Evolutionary conservation across 2,329 filamentous ascomycete genomes (phyloP).

Genomic region (Periconia sp.): DNA sequence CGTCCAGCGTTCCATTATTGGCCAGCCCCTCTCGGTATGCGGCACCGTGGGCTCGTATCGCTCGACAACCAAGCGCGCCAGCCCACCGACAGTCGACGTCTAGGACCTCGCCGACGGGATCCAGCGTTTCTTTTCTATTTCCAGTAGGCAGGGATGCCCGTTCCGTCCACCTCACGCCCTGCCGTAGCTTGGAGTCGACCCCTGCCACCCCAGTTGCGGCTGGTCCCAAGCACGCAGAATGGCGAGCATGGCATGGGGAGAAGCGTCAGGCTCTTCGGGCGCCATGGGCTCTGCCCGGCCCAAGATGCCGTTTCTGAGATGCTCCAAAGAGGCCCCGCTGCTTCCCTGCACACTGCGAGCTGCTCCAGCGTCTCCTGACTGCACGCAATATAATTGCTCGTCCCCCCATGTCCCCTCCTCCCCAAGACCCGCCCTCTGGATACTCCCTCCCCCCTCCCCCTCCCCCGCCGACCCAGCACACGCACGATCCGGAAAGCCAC

Average conservation of each 20-base stretch:
- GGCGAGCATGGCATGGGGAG: conserved; percentile 25
- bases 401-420: conserved; percentile 20
- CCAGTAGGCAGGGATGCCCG: conserved; percentile 27
- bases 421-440: too few relatives aligned
- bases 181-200: conserved; percentile 16
- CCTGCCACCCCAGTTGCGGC: conserved; percentile 23
- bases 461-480: conserved; percentile 17
- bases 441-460: conserved; percentile 17
- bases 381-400: conserved; percentile 36
- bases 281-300: conserved; percentile 25
- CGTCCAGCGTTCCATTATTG: conserved; percentile 16
- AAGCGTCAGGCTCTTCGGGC: conserved; percentile 12
- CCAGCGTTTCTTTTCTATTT: conserved; percentile 34
- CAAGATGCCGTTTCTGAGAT: conserved; percentile 12
- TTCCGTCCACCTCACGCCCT: conserved; percentile 27
- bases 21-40: conserved; percentile 14
- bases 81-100: conserved; percentile 28
- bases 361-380: conserved; percentile 24
- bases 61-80: conserved; percentile 22
- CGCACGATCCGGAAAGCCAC: conserved; percentile 22
- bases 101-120: conserved; percentile 28
- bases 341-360: conserved; percentile 31
- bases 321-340: conserved; percentile 27
- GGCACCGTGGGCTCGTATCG: conserved; percentile 24
- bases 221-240: conserved; percentile 28